These are phyloP conservation scores for Parachaetomium inaequale DNA, from an alignment of 495 filamentous ascomycete genomes.

Conservation along the genomic window DNA sequence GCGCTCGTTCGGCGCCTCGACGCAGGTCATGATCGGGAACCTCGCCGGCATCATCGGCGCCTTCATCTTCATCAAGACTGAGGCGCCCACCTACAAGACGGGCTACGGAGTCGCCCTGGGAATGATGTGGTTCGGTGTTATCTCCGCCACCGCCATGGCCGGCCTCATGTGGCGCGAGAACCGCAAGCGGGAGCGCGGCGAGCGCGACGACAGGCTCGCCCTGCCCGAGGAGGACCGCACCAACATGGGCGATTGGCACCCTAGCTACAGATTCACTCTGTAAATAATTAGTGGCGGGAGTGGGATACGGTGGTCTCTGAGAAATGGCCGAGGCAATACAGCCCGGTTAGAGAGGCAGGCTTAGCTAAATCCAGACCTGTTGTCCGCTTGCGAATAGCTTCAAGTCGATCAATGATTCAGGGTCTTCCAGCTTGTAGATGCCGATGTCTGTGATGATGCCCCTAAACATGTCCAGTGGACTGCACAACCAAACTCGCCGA, in stretches of 20 bases:
- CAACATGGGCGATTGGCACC: slow-evolving; percentile 66
- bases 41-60: slow-evolving; percentile 64
- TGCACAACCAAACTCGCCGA: too few relatives aligned
- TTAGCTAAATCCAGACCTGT: too few relatives aligned
- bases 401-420: too few relatives aligned
- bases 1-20: slow-evolving; percentile 52
- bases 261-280: slow-evolving; percentile 51
- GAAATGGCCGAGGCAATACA: too few relatives aligned
- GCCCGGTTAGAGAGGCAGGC: too few relatives aligned
- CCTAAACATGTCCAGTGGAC: too few relatives aligned
- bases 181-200: slow-evolving; percentile 47
- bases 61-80: slow-evolving; percentile 59
- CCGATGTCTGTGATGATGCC: too few relatives aligned
- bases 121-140: slow-evolving; percentile 47
- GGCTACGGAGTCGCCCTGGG: slow-evolving; percentile 67
- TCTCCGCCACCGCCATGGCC: slow-evolving; percentile 46
- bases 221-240: slow-evolving; percentile 52
- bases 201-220: slow-evolving; percentile 50
- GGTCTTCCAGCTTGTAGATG: too few relatives aligned
- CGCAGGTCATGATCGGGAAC: slow-evolving; percentile 62
- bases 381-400: too few relatives aligned
- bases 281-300: too few relatives aligned
- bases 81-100: slow-evolving; percentile 62
- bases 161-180: slow-evolving; percentile 60
- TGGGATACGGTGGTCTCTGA: too few relatives aligned